Conservation (phyloP, 257 asterid species). For the Mentha longifolia region DNA sequence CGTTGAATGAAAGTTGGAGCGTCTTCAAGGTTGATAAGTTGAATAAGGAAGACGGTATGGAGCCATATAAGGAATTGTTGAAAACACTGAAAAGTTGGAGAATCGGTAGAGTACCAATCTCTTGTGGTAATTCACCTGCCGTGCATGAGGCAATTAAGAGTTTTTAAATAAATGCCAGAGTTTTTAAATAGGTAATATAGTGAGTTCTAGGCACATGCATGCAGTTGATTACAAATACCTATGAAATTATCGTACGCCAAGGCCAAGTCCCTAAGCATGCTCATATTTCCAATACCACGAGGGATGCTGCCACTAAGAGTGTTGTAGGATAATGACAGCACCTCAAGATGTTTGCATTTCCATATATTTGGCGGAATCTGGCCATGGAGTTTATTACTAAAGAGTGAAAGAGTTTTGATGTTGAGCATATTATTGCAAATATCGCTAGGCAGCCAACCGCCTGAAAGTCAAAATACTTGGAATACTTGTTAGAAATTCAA, state of each 20-base stretch:
- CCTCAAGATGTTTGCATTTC: not conserved
- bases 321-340: not conserved
- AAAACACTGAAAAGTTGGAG: not conserved
- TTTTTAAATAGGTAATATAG: too few relatives aligned
- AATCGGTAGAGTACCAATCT: not conserved
- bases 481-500: too few relatives aligned
- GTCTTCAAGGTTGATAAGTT: conserved; percentile 12
- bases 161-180: too few relatives aligned
- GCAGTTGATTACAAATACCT: too few relatives aligned
- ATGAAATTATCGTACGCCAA: not conserved
- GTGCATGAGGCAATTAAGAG: too few relatives aligned
- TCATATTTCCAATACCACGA: not conserved
- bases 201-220: too few relatives aligned
- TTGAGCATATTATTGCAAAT: not conserved
- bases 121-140: conserved; percentile 52
- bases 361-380: not conserved
- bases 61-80: conserved; percentile 5
- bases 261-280: not conserved
- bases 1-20: not conserved
- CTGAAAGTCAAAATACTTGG: too few relatives aligned
- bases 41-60: conserved; percentile 28
- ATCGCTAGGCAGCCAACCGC: too few relatives aligned
- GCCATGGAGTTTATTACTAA: not conserved
- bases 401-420: not conserved
- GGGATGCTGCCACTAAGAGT: not conserved